Percentiles rank a stretch among this genome's conserved stretches.
Conservation (phyloP, 192 early-diverging fungal species). For the Coemansia sp. region DNA sequence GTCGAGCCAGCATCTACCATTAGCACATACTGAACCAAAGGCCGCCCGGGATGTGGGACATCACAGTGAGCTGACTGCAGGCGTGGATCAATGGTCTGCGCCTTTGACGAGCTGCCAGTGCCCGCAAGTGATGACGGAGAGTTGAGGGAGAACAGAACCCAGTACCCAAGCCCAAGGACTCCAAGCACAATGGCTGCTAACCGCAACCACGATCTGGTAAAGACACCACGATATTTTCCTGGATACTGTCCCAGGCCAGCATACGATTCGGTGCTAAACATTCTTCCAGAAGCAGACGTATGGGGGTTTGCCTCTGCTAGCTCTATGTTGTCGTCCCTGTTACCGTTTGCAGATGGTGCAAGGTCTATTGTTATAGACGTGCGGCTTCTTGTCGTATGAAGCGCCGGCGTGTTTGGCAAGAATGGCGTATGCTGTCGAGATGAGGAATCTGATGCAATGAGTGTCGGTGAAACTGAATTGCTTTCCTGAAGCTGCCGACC, state of each 20-base stretch:
- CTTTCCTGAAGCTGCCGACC: constrained; percentile 9
- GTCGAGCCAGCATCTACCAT: constrained; percentile 97
- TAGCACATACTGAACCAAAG: constrained; percentile 83
- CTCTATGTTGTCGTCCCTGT: constrained; percentile 11
- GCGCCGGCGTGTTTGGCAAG: constrained; percentile 1
- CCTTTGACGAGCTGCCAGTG: not conserved
- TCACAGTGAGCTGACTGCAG: constrained; percentile 61
- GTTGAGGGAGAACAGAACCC: not conserved
- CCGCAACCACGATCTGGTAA: constrained; percentile 18
- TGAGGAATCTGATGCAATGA: constrained; percentile 10
- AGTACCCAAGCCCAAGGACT: constrained; percentile 8
- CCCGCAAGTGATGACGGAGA: constrained; percentile 3
- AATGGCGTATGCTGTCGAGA: constrained; percentile 11
- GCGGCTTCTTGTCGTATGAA: not conserved
- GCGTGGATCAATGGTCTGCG: constrained; percentile 22
- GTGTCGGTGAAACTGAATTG: constrained; percentile 1
- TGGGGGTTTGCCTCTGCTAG: not conserved
- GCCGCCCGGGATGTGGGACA: constrained; percentile 62
- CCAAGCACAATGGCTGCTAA: constrained; percentile 19
- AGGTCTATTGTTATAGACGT: not conserved
- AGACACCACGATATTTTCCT: constrained; percentile 17
- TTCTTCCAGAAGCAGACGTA: not conserved
- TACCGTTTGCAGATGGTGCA: not conserved
- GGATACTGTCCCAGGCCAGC: constrained; percentile 42
- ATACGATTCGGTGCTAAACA: constrained; percentile 20